Evolutionary conservation across 2,329 filamentous ascomycete species (phyloP).

Genomic region (Tolypocladium pustulatum): DNA sequence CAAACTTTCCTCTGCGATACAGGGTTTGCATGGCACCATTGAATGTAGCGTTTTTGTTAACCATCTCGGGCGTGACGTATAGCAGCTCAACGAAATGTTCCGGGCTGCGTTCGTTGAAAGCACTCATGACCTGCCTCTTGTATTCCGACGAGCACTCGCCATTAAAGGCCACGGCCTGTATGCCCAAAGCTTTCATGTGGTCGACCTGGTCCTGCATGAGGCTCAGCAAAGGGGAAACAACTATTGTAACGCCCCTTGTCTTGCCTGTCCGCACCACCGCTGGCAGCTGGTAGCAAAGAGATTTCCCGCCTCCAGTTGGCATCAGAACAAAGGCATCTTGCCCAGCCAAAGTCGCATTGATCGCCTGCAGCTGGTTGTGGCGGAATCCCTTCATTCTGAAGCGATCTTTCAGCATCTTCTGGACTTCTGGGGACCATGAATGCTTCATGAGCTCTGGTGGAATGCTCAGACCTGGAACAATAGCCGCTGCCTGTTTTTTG

Average conservation of each 20-base stretch:
- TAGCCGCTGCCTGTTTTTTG: conserved; percentile 19
- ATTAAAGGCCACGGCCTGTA: conserved; percentile 75
- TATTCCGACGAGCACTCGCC: conserved; percentile 57
- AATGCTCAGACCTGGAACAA: conserved; percentile 22
- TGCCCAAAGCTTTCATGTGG: conserved; percentile 63
- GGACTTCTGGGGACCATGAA: conserved; percentile 81
- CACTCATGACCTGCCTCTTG: conserved; percentile 54
- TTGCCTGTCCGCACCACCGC: conserved; percentile 72
- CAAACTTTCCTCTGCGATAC: conserved; percentile 62
- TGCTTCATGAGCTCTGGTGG: conserved; percentile 49
- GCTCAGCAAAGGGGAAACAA: conserved; percentile 89
- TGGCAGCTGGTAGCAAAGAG: conserved; percentile 90
- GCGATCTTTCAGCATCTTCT: conserved; percentile 64
- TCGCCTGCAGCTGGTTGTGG: conserved; percentile 85
- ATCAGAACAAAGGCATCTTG: conserved; percentile 92
- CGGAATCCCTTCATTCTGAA: conserved; percentile 84
- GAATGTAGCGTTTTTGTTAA: conserved; percentile 69
- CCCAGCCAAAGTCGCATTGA: conserved; percentile 81
- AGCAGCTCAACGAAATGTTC: conserved; percentile 76
- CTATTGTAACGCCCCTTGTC: conserved; percentile 79
- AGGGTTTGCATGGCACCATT: conserved; percentile 54
- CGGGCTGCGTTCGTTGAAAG: conserved; percentile 50
- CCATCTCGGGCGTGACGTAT: conserved; percentile 96
- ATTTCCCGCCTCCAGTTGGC: conserved; percentile 96
- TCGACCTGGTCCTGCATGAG: conserved; percentile 95